phyloP scores from a whole-genome alignment of 2,329 filamentous ascomycete species.

The Annulohypoxylon truncatum region DNA sequence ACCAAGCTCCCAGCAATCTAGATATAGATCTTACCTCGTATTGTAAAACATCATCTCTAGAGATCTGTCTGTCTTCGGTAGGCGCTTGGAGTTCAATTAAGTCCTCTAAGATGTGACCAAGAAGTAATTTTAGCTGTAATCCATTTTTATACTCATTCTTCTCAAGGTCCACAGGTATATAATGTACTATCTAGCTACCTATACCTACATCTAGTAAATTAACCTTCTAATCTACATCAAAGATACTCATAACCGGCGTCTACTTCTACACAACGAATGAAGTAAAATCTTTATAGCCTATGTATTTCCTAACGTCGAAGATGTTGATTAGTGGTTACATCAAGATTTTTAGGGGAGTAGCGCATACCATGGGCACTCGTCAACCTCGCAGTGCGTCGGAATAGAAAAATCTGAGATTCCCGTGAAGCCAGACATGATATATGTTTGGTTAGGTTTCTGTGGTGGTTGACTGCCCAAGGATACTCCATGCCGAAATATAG shows the following conservation, averaged over 20 bases:
- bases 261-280: too few species aligned
- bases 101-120: not conserved
- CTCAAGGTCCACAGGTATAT: too few species aligned
- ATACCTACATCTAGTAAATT: too few species aligned
- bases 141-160: not conserved
- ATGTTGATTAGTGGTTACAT: not conserved
- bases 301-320: not conserved
- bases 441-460: not conserved
- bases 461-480: not conserved
- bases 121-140: not conserved
- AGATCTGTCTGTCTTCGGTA: not conserved
- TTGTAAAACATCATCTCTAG: not conserved
- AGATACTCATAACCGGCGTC: too few species aligned
- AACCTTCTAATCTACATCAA: too few species aligned
- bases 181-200: too few species aligned
- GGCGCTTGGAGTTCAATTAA: not conserved
- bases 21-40: not conserved
- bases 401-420: not conserved
- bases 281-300: conserved; percentile 1
- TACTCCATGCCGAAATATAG: not conserved
- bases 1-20: not conserved
- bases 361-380: not conserved
- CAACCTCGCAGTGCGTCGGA: not conserved
- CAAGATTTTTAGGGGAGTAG: not conserved
- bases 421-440: not conserved